Evolutionary conservation across 2,329 filamentous ascomycete genomes (phyloP).

Genomic region (Stagonosporopsis chrysanthemi): DNA sequence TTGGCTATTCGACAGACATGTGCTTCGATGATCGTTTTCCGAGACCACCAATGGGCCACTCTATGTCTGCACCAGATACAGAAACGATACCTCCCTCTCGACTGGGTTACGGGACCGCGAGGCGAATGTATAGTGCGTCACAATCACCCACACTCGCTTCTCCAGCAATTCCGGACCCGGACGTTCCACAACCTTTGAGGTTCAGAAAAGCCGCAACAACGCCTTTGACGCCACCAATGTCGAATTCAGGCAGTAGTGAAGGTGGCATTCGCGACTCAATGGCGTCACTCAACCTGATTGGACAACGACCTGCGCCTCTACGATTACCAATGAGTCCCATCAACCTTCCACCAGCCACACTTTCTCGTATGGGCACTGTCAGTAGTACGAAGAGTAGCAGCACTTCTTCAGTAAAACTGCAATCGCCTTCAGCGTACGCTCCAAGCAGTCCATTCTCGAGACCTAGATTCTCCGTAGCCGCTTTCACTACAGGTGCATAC

Average conservation of each 20-base stretch:
- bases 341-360: slow-evolving; percentile 10
- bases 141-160: slow-evolving; percentile 1
- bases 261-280: slow-evolving; percentile 23
- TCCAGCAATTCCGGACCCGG: not conserved
- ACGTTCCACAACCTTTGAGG: slow-evolving; percentile 20
- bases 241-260: slow-evolving; percentile 20
- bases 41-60: not conserved
- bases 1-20: slow-evolving; percentile 3
- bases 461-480: slow-evolving; percentile 22
- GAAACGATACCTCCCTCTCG: not conserved
- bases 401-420: slow-evolving; percentile 8
- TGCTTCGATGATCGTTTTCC: slow-evolving; percentile 5
- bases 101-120: not conserved
- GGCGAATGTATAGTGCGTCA: not conserved
- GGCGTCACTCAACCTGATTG: slow-evolving; percentile 18
- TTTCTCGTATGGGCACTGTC: slow-evolving; percentile 22
- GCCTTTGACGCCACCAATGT: slow-evolving; percentile 26
- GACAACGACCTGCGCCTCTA: slow-evolving; percentile 5
- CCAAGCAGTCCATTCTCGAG: slow-evolving; percentile 18
- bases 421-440: slow-evolving; percentile 1
- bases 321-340: slow-evolving; percentile 9
- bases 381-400: slow-evolving; percentile 19
- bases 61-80: slow-evolving; percentile 5
- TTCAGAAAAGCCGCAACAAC: slow-evolving; percentile 17
- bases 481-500: slow-evolving; percentile 14